Evolutionary conservation across 2,329 filamentous ascomycete species (phyloP).

Genomic region (Pseudonectria foliicola): DNA sequence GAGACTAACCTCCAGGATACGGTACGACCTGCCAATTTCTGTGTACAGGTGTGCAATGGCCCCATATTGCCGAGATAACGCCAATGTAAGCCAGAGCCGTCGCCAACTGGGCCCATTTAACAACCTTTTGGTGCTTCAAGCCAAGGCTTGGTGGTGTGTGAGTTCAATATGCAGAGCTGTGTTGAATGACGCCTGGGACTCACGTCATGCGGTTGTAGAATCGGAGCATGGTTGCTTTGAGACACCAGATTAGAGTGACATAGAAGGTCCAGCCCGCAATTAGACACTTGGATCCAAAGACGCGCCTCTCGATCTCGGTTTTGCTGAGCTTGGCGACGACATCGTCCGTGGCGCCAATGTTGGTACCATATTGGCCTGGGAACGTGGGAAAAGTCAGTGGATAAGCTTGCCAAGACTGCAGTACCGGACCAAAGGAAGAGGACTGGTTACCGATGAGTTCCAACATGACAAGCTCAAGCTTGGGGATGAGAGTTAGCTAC

Average conservation of each 20-base stretch:
- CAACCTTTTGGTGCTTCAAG: slow-evolving; percentile 29
- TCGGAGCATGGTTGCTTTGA: slow-evolving; percentile 37
- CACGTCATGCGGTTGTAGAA: slow-evolving; percentile 37
- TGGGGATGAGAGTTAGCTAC: slow-evolving; percentile 1
- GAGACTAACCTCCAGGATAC: slow-evolving; percentile 30
- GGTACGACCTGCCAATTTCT: slow-evolving; percentile 35
- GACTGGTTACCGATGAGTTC: slow-evolving; percentile 25
- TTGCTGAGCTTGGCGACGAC: slow-evolving; percentile 23
- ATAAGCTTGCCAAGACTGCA: slow-evolving; percentile 5
- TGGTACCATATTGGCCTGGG: slow-evolving; percentile 32
- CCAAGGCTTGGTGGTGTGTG: slow-evolving; percentile 22
- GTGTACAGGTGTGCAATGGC: slow-evolving; percentile 30
- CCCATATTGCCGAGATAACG: slow-evolving; percentile 27
- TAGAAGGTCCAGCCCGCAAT: slow-evolving; percentile 35
- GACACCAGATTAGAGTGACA: slow-evolving; percentile 33
- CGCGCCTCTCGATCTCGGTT: slow-evolving; percentile 20
- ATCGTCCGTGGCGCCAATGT: slow-evolving; percentile 28
- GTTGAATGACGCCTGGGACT: slow-evolving; percentile 2
- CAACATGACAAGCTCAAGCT: slow-evolving; percentile 25
- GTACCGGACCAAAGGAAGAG: slow-evolving; percentile 3
- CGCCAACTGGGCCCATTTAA: slow-evolving; percentile 26
- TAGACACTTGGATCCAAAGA: slow-evolving; percentile 28
- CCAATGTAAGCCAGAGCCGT: slow-evolving; percentile 26
- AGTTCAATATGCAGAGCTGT: background rate
- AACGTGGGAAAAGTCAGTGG: background rate